Base-by-base conservation (phyloP, 169 alveolate species). In the Eimeria tenella region DNA sequence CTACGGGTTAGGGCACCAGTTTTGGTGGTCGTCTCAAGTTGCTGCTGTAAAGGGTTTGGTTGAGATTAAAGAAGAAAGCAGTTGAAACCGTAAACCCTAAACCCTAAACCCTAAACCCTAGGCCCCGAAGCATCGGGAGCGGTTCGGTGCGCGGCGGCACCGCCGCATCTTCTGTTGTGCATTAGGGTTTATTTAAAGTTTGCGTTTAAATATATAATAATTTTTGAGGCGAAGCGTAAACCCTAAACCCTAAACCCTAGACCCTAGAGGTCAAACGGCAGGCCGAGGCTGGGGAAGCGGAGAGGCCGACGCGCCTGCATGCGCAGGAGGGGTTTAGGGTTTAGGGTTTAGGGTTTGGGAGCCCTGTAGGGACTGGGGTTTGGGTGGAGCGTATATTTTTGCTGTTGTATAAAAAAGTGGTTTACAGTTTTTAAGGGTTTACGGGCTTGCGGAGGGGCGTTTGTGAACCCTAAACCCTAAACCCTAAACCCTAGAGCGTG, bases 41-140 rank as follows among this genome's bases (percentile, higher is more conserved):
- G 42, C 42, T 31, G 0, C 42, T 31, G 42, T 31, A 31, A 31
- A 31, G 42, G 42, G 42, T 31, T 31, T 31, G 42, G 42, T 31
- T 1, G 42, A 31, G 42, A 2, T 31, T 31, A 31, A 31, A 31
- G 68, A 10, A 10, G 68, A 58, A 58, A 3, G 21, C 68, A 10
- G 2, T 11, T 17, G 19, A 58, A 58, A 71, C 82, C 52, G 53
- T 42, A 71, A 71, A 71, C 82, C 82, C 82, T 71, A 71, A 21
- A 71, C 82, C 82, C 82, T 71, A 71, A 71, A 71, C 73, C 73
- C 73, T 63, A 63, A 63, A 63, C 73, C 82, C 82, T 71, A 71
- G 23, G 23, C 82, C 50, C 82, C 23, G 23, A 71, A 71, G 53
- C 50, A 25, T 71, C 42, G 42, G 42, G 42, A 31, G 42, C 42